Percentiles rank a stretch among this genome's conserved stretches.
Conservation (phyloP, 805 yeast species). For the Pichia phayaonensis region DNA sequence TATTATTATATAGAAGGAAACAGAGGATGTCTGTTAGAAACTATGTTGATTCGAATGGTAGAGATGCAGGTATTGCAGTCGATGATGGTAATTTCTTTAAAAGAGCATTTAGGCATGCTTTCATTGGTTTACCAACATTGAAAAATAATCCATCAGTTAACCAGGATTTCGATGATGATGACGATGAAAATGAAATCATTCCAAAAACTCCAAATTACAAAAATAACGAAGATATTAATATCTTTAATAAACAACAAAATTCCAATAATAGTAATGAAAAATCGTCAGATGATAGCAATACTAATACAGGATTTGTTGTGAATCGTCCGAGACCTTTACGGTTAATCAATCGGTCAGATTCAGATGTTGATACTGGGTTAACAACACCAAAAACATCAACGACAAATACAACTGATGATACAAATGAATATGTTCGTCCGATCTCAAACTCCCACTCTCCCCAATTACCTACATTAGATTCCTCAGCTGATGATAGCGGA, state of each 20-base stretch:
- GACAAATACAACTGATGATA: neutral
- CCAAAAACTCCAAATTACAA: conserved; percentile 1
- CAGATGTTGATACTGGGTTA: neutral
- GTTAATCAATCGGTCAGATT: conserved; percentile 7
- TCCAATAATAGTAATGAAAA: neutral
- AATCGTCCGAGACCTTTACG: conserved; percentile 24
- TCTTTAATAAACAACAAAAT: neutral
- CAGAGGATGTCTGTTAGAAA: conserved; percentile 15
- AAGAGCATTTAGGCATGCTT: conserved; percentile 8
- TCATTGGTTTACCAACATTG: conserved; percentile 20
- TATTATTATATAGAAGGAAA: conserved; percentile 16
- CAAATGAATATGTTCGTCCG: neutral
- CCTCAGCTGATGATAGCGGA: neutral
- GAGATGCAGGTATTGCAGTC: conserved; percentile 24
- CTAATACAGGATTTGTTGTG: conserved; percentile 24
- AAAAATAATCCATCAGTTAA: conserved; percentile 10
- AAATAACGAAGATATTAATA: conserved; percentile 3
- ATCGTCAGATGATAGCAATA: neutral
- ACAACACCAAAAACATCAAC: neutral
- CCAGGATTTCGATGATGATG: conserved; percentile 24
- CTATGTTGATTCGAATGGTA: conserved; percentile 30
- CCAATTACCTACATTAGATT: neutral
- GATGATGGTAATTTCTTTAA: conserved; percentile 21
- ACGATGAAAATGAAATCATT: neutral
- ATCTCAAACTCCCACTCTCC: neutral